Conservation (phyloP, 163 green algal species). For the Coccomyxa subellipsoidea region DNA sequence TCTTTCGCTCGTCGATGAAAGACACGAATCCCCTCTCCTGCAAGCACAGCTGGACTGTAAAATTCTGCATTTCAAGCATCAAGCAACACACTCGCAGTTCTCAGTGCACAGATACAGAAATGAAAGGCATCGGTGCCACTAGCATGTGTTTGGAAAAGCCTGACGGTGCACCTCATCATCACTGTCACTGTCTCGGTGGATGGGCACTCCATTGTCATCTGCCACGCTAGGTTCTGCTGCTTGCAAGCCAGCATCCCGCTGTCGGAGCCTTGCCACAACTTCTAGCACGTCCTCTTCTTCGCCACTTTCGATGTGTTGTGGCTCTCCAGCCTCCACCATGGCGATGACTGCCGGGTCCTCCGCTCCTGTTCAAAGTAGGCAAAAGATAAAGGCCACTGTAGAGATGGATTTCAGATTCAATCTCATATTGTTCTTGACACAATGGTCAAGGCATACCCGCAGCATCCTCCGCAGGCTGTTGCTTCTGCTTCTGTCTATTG, state of each 20-base stretch:
- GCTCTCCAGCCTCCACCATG: not conserved
- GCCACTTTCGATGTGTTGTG: not conserved
- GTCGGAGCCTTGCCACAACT: not conserved
- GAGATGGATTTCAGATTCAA: not conserved
- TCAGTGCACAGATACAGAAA: too few relatives aligned
- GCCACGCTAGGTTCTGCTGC: not conserved
- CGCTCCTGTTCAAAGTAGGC: too few relatives aligned
- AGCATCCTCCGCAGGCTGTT: too few relatives aligned
- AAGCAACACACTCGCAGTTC: too few relatives aligned
- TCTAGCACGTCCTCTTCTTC: conserved; percentile 2
- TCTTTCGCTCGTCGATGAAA: conserved; percentile 1
- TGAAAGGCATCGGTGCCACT: too few relatives aligned
- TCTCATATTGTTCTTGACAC: too few relatives aligned
- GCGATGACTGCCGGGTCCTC: not conserved
- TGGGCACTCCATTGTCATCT: not conserved
- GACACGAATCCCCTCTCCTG: not conserved
- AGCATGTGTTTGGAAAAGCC: too few relatives aligned
- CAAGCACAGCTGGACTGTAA: too few relatives aligned
- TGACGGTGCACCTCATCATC: not conserved
- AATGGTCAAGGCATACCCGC: too few relatives aligned
- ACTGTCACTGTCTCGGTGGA: not conserved
- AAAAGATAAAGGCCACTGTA: too few relatives aligned
- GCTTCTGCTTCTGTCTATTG: too few relatives aligned
- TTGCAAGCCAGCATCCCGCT: not conserved
- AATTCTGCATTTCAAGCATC: too few relatives aligned